Evolutionary conservation across 1,139 yeast species (phyloP), one percentile per base, ranked within the genome.

Genomic region (Meyerozyma athensensis): DNA sequence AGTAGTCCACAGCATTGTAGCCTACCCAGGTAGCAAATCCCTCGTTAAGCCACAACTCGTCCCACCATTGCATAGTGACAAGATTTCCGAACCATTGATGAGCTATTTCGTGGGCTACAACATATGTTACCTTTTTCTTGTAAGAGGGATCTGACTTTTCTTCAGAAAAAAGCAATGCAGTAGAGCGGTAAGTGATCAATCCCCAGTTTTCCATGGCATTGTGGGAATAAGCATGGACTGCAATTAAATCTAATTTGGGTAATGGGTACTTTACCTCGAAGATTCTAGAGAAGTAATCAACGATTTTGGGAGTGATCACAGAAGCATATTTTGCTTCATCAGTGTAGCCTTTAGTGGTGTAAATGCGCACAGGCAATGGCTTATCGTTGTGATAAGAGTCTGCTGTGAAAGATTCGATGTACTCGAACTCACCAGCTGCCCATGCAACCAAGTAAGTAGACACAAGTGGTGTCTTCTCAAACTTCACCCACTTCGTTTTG

Each of bases 161-260:
- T 44, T 79, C 82, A 40, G 81, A 85, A 52, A 73, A 79, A 48
- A 86, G 69, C 43, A 86, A 60, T 33, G 86, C 95, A 19, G 84
- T 85, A 34, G 82, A 76, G 59, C 95, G 78, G 65, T 83, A 86
- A 13, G 95, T 86, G 50, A 86, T 77, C 43, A 86, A 65, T 38
- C 95, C 95, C 86, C 90, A 85, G 67, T 86, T 86, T 65, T 86
- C 96, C 96, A 86, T 86, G 36, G 90, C 92, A 51, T 86, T 86
- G 38, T 83, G 86, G 19, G 84, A 72, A 54, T 81, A 83, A 45
- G 83, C 80, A 50, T 82, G 90, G 38, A 82, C 83, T 9, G 87
- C 89, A 44, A 86, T 78, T 60, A 81, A 68, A 56, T 83, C 90
- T 59, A 81, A 68, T 60, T 83, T 86, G 34, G 90, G 86, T 46